These are phyloP conservation scores for Annona cherimola DNA, from an alignment of 164 flowering plant genomes.

Conservation along the genomic window DNA sequence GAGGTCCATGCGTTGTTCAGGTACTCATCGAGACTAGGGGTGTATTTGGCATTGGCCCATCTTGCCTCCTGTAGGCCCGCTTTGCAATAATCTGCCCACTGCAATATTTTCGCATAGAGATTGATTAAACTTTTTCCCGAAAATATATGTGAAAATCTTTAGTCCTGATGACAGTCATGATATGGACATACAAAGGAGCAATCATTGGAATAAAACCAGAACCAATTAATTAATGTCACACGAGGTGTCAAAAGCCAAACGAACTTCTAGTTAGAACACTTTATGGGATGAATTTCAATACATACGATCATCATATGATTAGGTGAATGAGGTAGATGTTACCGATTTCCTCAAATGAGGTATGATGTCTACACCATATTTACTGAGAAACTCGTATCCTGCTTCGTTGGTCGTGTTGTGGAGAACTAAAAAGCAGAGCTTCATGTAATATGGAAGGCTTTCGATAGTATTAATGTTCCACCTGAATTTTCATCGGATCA, in stretches of 20 bases:
- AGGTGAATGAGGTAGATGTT: neutral
- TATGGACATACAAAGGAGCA: too few relatives aligned
- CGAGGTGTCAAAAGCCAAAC: too few relatives aligned
- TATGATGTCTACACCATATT: neutral
- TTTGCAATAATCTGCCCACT: slow-evolving; percentile 47
- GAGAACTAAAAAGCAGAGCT: slow-evolving; percentile 31
- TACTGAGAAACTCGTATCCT: slow-evolving; percentile 1
- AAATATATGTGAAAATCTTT: neutral
- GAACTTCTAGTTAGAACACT: too few relatives aligned
- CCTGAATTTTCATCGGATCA: slow-evolving; percentile 5
- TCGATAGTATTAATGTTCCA: slow-evolving; percentile 33
- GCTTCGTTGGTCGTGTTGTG: slow-evolving; percentile 35
- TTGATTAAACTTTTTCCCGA: neutral
- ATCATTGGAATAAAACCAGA: too few relatives aligned
- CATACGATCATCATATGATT: neutral
- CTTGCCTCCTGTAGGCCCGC: slow-evolving; percentile 45
- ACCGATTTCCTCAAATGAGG: slow-evolving; percentile 22
- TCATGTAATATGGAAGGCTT: slow-evolving; percentile 42
- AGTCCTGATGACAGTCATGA: too few relatives aligned
- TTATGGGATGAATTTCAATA: too few relatives aligned
- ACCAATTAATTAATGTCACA: too few relatives aligned
- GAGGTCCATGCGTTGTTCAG: slow-evolving; percentile 40
- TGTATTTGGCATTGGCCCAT: slow-evolving; percentile 34
- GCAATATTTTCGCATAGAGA: neutral
- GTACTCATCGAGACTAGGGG: slow-evolving; percentile 38